Percentiles rank a stretch among this genome's conserved stretches.
Conservation (phyloP, 805 yeast genomes). For the Yarrowia keelungensis region DNA sequence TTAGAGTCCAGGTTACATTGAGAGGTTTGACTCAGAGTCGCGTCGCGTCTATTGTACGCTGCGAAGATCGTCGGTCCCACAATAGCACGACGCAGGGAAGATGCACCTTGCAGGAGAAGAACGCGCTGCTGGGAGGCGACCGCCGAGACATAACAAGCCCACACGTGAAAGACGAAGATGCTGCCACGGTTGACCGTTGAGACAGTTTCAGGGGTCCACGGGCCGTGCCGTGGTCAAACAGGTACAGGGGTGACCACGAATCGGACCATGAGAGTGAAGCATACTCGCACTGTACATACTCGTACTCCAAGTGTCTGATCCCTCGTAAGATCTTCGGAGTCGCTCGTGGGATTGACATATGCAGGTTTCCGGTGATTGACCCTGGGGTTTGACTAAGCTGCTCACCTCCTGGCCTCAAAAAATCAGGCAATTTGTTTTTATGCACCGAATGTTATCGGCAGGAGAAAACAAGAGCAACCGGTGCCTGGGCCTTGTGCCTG, state of each 20-base stretch:
- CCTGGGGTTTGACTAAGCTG: no score
- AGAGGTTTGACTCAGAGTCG: background rate
- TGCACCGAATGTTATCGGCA: conserved; percentile 1
- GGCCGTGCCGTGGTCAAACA: background rate
- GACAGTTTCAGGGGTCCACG: background rate
- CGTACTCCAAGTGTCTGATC: no score
- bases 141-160: background rate
- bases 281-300: no score
- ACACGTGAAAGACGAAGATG: conserved; percentile 6
- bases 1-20: background rate
- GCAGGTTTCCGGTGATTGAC: background rate
- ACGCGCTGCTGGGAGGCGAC: background rate
- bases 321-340: conserved; percentile 5
- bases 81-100: conserved; percentile 10
- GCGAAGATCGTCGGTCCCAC: conserved; percentile 1
- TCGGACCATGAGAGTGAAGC: no score
- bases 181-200: background rate
- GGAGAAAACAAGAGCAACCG: background rate
- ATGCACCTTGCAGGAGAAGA: conserved; percentile 10
- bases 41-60: conserved; percentile 27
- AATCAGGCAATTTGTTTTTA: conserved; percentile 5
- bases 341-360: conserved; percentile 2
- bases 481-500: conserved; percentile 8
- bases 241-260: no score
- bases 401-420: background rate